Evolutionary conservation across 441 rosid genomes (phyloP).

Genomic region (Viola pubescens): DNA sequence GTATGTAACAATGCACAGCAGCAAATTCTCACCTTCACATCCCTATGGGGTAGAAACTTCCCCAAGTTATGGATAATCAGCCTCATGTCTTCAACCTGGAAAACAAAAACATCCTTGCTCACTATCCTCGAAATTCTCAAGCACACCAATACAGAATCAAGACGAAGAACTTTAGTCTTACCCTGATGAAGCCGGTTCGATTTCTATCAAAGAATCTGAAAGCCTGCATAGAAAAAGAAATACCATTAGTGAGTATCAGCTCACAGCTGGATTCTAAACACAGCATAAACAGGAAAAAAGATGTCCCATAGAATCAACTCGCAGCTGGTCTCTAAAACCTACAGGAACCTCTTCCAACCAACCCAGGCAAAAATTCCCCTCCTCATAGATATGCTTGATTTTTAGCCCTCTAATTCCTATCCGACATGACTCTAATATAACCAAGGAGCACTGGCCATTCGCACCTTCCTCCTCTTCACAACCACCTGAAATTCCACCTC

Average conservation of each 20-base stretch:
- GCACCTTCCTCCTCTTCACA: no score
- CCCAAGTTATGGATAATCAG: slow-evolving; percentile 81
- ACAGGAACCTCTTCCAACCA: no score
- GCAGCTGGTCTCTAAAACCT: no score
- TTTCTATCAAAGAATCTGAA: slow-evolving; percentile 93
- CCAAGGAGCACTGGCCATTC: no score
- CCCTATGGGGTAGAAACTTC: slow-evolving; percentile 70
- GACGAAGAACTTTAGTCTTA: slow-evolving; percentile 19
- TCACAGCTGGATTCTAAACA: no score
- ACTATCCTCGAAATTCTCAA: neutral
- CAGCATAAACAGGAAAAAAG: no score
- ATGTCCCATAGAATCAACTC: no score
- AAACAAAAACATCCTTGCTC: slow-evolving; percentile 7
- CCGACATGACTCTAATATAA: no score
- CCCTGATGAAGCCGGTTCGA: slow-evolving; percentile 80
- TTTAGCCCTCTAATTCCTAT: no score
- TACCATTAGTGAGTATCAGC: neutral
- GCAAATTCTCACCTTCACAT: slow-evolving; percentile 67
- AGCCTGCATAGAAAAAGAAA: slow-evolving; percentile 44
- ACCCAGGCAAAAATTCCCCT: no score
- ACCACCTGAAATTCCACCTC: no score
- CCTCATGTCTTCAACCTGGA: slow-evolving; percentile 95
- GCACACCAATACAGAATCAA: slow-evolving; percentile 1
- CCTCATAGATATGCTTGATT: no score
- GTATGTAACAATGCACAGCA: neutral